Percentiles rank a stretch among this genome's conserved stretches.
phyloP scores from a whole-genome alignment of 768 basidiomycete species.

The Leucocoprinus leucothites region DNA sequence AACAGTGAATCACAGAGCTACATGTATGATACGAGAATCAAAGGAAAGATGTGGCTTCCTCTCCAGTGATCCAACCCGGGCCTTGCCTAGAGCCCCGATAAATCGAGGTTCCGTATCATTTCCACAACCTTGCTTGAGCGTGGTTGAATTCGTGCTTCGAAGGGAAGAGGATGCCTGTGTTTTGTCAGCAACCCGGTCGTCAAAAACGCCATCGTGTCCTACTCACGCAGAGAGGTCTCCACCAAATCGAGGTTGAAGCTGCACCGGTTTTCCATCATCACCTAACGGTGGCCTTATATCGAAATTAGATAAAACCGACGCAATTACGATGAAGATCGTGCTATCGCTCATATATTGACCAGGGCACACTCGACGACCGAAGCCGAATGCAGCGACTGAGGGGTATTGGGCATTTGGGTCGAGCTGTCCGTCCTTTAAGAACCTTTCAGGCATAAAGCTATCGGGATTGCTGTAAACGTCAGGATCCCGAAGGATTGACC shows the following conservation, averaged over 20 bases:
- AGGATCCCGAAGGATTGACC: slow-evolving; percentile 25
- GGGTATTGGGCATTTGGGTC: slow-evolving; percentile 19
- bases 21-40: no score
- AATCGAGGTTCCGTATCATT: neutral
- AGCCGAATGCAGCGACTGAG: slow-evolving; percentile 23
- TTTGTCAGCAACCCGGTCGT: neutral
- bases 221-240: neutral
- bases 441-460: slow-evolving; percentile 25
- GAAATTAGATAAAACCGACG: slow-evolving; percentile 17
- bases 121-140: neutral
- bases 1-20: no score
- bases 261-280: slow-evolving; percentile 6
- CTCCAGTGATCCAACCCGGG: no score
- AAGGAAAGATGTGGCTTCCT: no score
- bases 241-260: neutral
- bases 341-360: slow-evolving; percentile 17
- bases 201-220: neutral
- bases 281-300: slow-evolving; percentile 15
- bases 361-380: slow-evolving; percentile 25
- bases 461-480: slow-evolving; percentile 21
- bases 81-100: neutral
- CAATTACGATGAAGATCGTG: slow-evolving; percentile 15
- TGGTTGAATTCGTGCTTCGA: neutral
- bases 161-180: neutral
- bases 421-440: slow-evolving; percentile 22